phyloP scores from a whole-genome alignment of 176 grass and related monocot species.

The Oropetium thomaeum region DNA sequence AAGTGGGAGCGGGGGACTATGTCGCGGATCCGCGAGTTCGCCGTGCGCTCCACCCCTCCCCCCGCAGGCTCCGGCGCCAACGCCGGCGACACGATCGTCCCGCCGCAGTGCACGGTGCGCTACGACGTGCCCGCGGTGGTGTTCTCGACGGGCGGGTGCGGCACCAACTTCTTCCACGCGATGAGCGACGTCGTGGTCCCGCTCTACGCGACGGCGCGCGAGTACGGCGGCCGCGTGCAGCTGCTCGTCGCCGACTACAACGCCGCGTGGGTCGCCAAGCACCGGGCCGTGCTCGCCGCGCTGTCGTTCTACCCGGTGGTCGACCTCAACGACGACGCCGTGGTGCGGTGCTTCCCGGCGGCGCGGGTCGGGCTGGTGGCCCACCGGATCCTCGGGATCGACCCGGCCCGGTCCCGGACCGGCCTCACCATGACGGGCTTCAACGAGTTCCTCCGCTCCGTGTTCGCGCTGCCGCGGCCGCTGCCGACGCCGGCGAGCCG shows the following conservation, averaged over 20 bases:
- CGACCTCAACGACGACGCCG: conserved; percentile 49
- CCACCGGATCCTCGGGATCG: conserved; percentile 51
- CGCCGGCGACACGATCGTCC: not conserved
- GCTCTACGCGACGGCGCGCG: conserved; percentile 45
- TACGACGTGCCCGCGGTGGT: conserved; percentile 53
- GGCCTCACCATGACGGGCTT: conserved; percentile 53
- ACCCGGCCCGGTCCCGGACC: conserved; percentile 22
- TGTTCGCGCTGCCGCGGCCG: conserved; percentile 37
- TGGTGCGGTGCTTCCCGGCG: conserved; percentile 54
- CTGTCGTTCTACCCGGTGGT: conserved; percentile 48
- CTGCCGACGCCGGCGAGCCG: not conserved
- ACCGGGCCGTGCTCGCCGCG: conserved; percentile 25
- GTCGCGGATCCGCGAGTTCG: conserved; percentile 35
- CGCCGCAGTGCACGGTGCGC: conserved; percentile 31
- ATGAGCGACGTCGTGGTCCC: conserved; percentile 68
- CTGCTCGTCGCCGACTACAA: conserved; percentile 41
- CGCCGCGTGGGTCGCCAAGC: conserved; percentile 35
- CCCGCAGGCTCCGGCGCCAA: too few species aligned
- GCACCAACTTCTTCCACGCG: conserved; percentile 57
- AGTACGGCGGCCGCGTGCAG: conserved; percentile 46
- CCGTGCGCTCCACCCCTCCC: not conserved
- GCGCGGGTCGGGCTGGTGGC: conserved; percentile 42
- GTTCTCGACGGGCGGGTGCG: conserved; percentile 57
- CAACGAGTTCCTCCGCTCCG: conserved; percentile 47
- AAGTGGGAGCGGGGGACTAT: conserved; percentile 44